Evolutionary conservation across 169 alveolate genomes (phyloP), one percentile per base, ranked within the genome.

Genomic region (Eimeria necatrix): DNA sequence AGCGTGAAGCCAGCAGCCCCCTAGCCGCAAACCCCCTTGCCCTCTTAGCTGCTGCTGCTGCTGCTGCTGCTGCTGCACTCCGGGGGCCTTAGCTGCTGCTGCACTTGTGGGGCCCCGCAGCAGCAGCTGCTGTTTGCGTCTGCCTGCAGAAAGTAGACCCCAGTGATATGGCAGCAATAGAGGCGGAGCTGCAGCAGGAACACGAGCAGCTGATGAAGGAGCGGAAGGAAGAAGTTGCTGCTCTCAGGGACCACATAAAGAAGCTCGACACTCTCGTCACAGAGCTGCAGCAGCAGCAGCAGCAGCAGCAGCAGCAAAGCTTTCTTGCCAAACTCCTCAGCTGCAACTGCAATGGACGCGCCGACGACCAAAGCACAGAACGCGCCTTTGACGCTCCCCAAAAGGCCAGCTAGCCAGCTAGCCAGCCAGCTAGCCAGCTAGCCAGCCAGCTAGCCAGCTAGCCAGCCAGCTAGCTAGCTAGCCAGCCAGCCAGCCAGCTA

Each of bases 201-300:
- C 89, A 80, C 52, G 71, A 48, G 89, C 89, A 80, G 89, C 89
- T 51, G 41, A 24, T 48, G 70, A 26, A 18, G 51, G 71, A 80
- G 20, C 4, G 53, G 70, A 22, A 56, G 60, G 70, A 80, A 4
- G 89, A 48, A 18, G 26, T 80, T 2, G 71, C 6, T 48, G 64
- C 70, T 6, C 71, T 51, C 10, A 80, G n/a, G 18, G 53, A 48
- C 48, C 26, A 51, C 20, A 16, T 52, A 20, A 16, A 80, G 5
- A 80, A 70, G 20, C 52, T 51, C 12, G 89, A 80, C 46, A 48
- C 89, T 32, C 52, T 52, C 2, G 89, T 52, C 1, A 51, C 89
- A 2, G 64, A 80, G 71, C 51, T 52, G 89, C 86, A 74, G 86
- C 61, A 74, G 86, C 86, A 74, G 86, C 86, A 32, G 26, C 86